These are phyloP conservation scores for Rhododendron molle DNA, from an alignment of 148 eudicot genomes.

Conservation along the genomic window DNA sequence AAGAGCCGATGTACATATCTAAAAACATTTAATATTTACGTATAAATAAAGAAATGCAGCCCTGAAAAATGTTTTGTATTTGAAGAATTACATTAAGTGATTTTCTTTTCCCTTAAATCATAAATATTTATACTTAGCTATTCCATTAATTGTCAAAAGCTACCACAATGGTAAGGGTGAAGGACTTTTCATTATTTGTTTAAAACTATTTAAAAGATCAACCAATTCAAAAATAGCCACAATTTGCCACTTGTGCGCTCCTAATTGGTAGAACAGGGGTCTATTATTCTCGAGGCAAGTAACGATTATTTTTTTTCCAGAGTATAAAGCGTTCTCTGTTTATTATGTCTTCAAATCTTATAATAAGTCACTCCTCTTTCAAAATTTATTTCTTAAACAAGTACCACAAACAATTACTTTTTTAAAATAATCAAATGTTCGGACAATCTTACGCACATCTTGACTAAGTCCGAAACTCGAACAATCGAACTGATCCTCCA, in stretches of 20 bases:
- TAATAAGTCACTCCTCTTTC: not conserved
- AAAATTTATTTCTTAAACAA: not conserved
- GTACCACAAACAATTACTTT: not conserved
- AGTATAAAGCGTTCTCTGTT: not conserved
- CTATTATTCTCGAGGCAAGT: not conserved
- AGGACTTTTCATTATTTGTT: not conserved
- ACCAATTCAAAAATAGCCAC: not conserved
- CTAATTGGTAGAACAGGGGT: not conserved
- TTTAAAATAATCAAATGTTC: no score
- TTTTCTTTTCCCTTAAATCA: not conserved
- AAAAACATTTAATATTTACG: no score
- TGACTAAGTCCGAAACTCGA: not conserved
- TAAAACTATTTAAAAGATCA: not conserved
- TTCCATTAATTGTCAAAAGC: not conserved
- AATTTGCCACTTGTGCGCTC: not conserved
- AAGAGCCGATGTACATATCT: no score
- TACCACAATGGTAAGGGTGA: not conserved
- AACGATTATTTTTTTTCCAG: not conserved
- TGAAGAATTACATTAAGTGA: not conserved
- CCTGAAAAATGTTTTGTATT: not conserved
- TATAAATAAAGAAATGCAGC: no score
- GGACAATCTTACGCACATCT: rapidly evolving
- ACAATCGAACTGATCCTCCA: not conserved
- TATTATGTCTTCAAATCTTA: not conserved
- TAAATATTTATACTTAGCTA: not conserved